Evolutionary conservation across 345 rosid species (phyloP).

Genomic region (Rhodomyrtus tomentosa): DNA sequence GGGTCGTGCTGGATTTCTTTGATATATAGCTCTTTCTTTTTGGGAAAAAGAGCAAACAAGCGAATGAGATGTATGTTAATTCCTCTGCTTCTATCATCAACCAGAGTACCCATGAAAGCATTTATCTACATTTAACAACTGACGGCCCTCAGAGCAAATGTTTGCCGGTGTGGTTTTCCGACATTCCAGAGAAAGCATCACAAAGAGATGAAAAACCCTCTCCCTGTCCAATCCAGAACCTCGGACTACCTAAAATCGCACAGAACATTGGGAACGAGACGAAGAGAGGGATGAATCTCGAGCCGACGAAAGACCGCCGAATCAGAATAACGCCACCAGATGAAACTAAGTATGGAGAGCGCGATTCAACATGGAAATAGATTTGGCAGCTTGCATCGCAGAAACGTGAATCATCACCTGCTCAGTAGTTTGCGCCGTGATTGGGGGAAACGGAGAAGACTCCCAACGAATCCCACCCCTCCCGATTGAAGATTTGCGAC

Average conservation of each 20-base stretch:
- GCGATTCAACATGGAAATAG: neutral
- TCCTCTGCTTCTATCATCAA: neutral
- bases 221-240: neutral
- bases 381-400: neutral
- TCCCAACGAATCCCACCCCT: no score
- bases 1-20: no score
- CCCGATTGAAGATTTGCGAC: no score
- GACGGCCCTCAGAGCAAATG: neutral
- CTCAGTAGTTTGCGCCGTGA: no score
- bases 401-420: no score
- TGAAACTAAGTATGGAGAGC: neutral
- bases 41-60: neutral
- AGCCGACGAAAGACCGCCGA: neutral
- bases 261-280: neutral
- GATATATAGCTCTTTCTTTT: neutral
- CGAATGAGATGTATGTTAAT: neutral
- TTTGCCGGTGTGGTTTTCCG: neutral
- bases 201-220: neutral
- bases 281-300: neutral
- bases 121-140: neutral
- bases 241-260: neutral
- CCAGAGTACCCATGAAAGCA: neutral
- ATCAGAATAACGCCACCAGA: neutral
- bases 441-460: no score
- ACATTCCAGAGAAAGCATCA: neutral